Percentiles rank a stretch among this genome's conserved stretches.
These are phyloP conservation scores for Aspergillus heteromorphus DNA, from an alignment of 495 filamentous ascomycete species.

Conservation along the genomic window DNA sequence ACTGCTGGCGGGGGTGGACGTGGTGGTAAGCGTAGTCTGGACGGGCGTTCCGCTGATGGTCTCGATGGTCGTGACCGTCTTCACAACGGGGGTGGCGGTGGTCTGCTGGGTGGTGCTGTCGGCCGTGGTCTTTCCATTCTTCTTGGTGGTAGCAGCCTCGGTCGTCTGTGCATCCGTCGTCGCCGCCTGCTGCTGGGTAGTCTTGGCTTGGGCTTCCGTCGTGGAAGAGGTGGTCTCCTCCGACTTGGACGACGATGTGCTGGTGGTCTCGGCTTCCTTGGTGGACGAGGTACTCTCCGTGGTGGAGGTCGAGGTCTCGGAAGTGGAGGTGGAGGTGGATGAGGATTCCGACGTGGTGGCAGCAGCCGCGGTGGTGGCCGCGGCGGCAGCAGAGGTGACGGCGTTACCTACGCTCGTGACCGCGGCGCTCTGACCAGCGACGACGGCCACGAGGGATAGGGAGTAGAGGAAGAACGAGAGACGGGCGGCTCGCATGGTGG, in stretches of 20 bases:
- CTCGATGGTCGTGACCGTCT: slow-evolving; percentile 30
- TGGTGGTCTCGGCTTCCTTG: background rate
- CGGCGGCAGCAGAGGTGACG: slow-evolving; percentile 16
- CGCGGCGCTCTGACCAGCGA: slow-evolving; percentile 30
- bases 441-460: slow-evolving; percentile 33
- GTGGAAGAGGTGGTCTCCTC: slow-evolving; percentile 10
- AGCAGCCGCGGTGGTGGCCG: slow-evolving; percentile 13
- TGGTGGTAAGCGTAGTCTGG: slow-evolving; percentile 30
- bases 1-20: slow-evolving; percentile 14
- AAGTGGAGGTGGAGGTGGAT: slow-evolving; percentile 14
- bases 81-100: slow-evolving; percentile 18
- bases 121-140: background rate
- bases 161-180: slow-evolving; percentile 4
- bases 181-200: slow-evolving; percentile 1
- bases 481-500: slow-evolving; percentile 35
- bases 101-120: background rate
- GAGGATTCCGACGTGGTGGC: slow-evolving; percentile 17
- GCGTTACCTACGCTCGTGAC: slow-evolving; percentile 18
- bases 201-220: slow-evolving; percentile 3
- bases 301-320: slow-evolving; percentile 10
- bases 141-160: slow-evolving; percentile 11
- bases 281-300: slow-evolving; percentile 8
- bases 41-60: slow-evolving; percentile 31
- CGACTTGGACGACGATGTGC: slow-evolving; percentile 8
- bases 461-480: slow-evolving; percentile 35